phyloP scores from a whole-genome alignment of 768 basidiomycete genomes.

The Hygrophorus pudorinus region DNA sequence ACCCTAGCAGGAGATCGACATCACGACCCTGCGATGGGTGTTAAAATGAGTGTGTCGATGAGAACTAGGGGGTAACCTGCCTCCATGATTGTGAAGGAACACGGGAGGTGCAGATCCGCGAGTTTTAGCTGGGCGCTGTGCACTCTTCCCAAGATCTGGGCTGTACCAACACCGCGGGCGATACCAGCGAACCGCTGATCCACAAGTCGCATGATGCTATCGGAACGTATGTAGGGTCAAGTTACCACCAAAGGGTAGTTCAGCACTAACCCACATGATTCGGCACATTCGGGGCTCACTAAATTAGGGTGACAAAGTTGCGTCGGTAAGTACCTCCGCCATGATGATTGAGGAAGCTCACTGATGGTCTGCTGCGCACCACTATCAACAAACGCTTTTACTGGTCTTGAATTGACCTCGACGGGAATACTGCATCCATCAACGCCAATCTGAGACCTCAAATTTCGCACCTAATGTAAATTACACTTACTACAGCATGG shows the following conservation, averaged over 20 bases:
- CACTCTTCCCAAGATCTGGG: slow-evolving; percentile 86
- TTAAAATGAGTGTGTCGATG: neutral
- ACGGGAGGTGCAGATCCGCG: slow-evolving; percentile 73
- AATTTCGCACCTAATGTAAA: neutral
- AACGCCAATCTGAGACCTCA: neutral
- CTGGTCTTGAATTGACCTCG: slow-evolving; percentile 83
- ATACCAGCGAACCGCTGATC: slow-evolving; percentile 85
- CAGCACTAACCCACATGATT: slow-evolving; percentile 68
- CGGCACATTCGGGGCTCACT: slow-evolving; percentile 92
- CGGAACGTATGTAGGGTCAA: slow-evolving; percentile 4
- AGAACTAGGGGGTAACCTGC: slow-evolving; percentile 25
- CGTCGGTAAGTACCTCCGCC: neutral
- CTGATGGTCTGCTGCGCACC: slow-evolving; percentile 97
- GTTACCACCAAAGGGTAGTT: neutral
- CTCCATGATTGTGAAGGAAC: slow-evolving; percentile 94
- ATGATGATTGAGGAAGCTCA: slow-evolving; percentile 27
- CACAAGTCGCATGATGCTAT: slow-evolving; percentile 84
- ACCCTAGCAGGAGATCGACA: slow-evolving; percentile 91
- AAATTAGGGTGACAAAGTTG: neutral
- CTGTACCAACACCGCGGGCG: slow-evolving; percentile 90
- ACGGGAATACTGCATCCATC: slow-evolving; percentile 56
- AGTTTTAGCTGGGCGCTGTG: slow-evolving; percentile 91
- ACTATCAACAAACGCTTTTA: slow-evolving; percentile 97
- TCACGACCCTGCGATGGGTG: slow-evolving; percentile 56
- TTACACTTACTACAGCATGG: slow-evolving; percentile 85